A percentile compares a stretch with the other conserved stretches of the same genome.
Conservation (phyloP, 805 yeast species). For the Pichia pseudocactophila region DNA sequence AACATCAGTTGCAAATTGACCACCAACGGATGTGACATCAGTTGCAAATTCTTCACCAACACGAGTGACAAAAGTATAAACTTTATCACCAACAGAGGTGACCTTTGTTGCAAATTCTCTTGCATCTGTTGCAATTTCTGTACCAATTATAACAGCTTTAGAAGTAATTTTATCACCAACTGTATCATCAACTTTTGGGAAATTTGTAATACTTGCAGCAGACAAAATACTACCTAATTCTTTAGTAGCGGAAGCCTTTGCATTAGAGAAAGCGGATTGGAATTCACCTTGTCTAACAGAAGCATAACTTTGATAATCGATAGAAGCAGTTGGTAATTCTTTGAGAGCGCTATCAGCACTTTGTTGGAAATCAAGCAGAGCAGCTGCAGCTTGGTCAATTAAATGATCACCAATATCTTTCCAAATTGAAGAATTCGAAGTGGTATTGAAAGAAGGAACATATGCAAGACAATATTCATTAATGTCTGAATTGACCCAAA, state of each 20-base stretch:
- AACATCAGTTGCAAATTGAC: slow-evolving; percentile 3
- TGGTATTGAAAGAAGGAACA: slow-evolving; percentile 4
- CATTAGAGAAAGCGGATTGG: slow-evolving; percentile 2
- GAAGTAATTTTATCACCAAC: slow-evolving; percentile 8
- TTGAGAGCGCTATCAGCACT: background rate
- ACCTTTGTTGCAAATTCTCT: slow-evolving; percentile 6
- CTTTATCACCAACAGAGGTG: slow-evolving; percentile 3
- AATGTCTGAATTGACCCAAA: slow-evolving; percentile 40
- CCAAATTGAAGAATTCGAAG: slow-evolving; percentile 2
- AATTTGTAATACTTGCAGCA: background rate
- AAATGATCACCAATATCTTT: slow-evolving; percentile 1
- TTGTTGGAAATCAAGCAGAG: slow-evolving; percentile 6
- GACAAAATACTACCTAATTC: slow-evolving; percentile 1
- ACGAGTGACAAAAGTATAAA: background rate
- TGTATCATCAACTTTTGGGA: background rate
- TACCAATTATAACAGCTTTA: slow-evolving; percentile 6
- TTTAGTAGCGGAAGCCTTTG: slow-evolving; percentile 4
- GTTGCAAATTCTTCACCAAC: slow-evolving; percentile 1
- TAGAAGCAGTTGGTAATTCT: background rate
- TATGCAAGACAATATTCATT: slow-evolving; percentile 12
- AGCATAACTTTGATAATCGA: slow-evolving; percentile 1
- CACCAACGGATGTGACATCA: background rate
- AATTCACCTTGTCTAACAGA: slow-evolving; percentile 6
- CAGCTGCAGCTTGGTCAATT: background rate
- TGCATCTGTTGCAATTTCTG: slow-evolving; percentile 4